Evolutionary conservation across 306 rosid genomes (phyloP).

Genomic region (Prunus davidiana): DNA sequence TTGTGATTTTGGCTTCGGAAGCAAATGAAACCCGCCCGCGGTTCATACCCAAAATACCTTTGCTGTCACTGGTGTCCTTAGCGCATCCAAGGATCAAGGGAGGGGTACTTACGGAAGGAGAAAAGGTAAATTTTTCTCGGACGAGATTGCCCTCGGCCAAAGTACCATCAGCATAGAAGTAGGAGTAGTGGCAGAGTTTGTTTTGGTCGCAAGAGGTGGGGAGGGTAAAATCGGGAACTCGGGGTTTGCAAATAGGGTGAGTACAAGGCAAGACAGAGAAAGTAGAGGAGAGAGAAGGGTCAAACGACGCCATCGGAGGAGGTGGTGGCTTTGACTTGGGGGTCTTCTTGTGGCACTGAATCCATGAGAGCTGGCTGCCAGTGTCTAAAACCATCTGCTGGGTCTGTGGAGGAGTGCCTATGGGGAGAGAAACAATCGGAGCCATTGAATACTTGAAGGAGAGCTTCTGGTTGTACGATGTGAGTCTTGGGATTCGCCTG

Average conservation of each 20-base stretch:
- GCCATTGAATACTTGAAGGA: conserved; percentile 63
- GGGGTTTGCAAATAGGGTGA: conserved; percentile 80
- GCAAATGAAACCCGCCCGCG: conserved; percentile 63
- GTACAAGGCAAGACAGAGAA: conserved; percentile 71
- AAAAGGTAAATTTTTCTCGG: conserved; percentile 58
- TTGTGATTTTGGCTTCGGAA: conserved; percentile 64
- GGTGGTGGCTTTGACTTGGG: neutral
- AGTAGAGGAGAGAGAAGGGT: conserved; percentile 83
- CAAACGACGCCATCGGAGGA: conserved; percentile 51
- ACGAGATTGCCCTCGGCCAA: conserved; percentile 91
- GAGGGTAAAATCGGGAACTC: conserved; percentile 83
- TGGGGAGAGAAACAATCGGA: conserved; percentile 61
- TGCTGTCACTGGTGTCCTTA: conserved; percentile 40
- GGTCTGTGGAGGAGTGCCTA: conserved; percentile 85
- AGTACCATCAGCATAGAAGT: conserved; percentile 92
- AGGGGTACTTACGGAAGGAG: conserved; percentile 63
- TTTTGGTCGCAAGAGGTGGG: conserved; percentile 86
- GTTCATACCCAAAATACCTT: conserved; percentile 96
- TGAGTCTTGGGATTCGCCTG: neutral
- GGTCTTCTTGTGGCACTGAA: conserved; percentile 56
- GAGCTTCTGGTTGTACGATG: conserved; percentile 42
- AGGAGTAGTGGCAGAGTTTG: conserved; percentile 88
- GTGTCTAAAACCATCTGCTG: conserved; percentile 83
- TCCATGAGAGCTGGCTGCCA: conserved; percentile 89
- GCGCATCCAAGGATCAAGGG: conserved; percentile 81